Percentiles rank a stretch among this genome's conserved stretches.
Conservation (phyloP, 2,329 filamentous ascomycete species). For the Fusarium brachygibbosum region DNA sequence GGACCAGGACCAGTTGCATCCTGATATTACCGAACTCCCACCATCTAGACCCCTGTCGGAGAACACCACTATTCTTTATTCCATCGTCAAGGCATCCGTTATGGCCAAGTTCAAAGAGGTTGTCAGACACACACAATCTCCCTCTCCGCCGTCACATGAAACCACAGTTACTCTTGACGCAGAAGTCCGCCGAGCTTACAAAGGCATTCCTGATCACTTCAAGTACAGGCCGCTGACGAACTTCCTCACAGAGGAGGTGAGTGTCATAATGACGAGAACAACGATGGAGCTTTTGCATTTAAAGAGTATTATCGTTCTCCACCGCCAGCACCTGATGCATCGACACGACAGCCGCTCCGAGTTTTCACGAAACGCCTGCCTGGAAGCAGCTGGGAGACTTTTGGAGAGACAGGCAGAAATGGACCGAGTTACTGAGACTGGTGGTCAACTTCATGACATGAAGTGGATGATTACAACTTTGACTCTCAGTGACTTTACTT, state of each 20-base stretch:
- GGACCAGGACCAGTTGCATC: slow-evolving; percentile 36
- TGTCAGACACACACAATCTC: slow-evolving; percentile 36
- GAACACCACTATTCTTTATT: slow-evolving; percentile 43
- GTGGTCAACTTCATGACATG: slow-evolving; percentile 59
- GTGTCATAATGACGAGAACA: slow-evolving; percentile 46
- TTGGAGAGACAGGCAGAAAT: slow-evolving; percentile 51
- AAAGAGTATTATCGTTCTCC: slow-evolving; percentile 53
- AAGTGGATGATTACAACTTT: slow-evolving; percentile 62
- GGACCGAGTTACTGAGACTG: slow-evolving; percentile 54
- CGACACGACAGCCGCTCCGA: slow-evolving; percentile 26
- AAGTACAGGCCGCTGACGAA: slow-evolving; percentile 44
- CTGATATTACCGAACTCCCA: slow-evolving; percentile 25
- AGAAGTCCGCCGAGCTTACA: slow-evolving; percentile 41
- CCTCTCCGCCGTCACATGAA: slow-evolving; percentile 19
- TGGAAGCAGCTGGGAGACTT: slow-evolving; percentile 47
- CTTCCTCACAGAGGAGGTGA: slow-evolving; percentile 48
- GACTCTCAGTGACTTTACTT: slow-evolving; percentile 63
- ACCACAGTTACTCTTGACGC: slow-evolving; percentile 41
- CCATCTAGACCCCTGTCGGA: slow-evolving; percentile 35
- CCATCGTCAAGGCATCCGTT: slow-evolving; percentile 49
- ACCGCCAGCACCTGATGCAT: slow-evolving; percentile 48
- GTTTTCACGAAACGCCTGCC: slow-evolving; percentile 42
- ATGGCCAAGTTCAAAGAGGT: slow-evolving; percentile 48
- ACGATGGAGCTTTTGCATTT: slow-evolving; percentile 52
- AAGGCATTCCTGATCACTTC: slow-evolving; percentile 43